Percentiles rank a stretch among this genome's conserved stretches.
phyloP scores from a whole-genome alignment of 805 yeast genomes.

The Myxozyma monticola region DNA sequence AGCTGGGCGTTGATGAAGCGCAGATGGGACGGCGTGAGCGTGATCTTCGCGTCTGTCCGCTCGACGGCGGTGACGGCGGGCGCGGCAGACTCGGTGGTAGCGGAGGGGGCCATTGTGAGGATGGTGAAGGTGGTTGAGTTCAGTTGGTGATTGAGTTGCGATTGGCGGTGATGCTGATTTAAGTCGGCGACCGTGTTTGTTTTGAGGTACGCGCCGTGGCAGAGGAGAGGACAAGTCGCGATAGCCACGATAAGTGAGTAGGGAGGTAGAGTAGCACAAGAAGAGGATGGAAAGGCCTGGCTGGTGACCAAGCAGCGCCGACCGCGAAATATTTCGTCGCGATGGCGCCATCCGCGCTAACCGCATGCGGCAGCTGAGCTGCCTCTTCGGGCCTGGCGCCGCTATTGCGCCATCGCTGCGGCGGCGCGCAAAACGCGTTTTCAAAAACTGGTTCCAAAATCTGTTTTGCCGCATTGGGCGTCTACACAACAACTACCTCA shows the following conservation, averaged over 20 bases:
- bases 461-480: not conserved
- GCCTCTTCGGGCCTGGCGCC: no score
- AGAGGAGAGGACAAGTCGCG: no score
- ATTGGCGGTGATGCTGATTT: no score
- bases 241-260: no score
- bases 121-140: no score
- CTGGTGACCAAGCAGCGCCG: conserved; percentile 2
- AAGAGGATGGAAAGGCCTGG: not conserved
- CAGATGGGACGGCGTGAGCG: conserved; percentile 55
- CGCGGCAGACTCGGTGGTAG: conserved; percentile 1
- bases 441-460: not conserved
- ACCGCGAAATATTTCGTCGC: not conserved
- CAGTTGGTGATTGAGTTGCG: no score
- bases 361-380: not conserved
- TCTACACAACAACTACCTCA: not conserved
- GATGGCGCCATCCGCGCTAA: conserved; percentile 17
- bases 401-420: conserved; percentile 2
- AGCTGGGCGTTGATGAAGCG: conserved; percentile 66
- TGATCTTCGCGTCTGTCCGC: conserved; percentile 16
- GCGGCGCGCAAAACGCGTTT: not conserved
- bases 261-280: not conserved
- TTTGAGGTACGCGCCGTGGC: no score
- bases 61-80: not conserved
- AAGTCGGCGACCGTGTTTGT: no score
- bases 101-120: conserved; percentile 21